Evolutionary conservation across 2,329 filamentous ascomycete species (phyloP).

Genomic region (Trichoderma sp.): DNA sequence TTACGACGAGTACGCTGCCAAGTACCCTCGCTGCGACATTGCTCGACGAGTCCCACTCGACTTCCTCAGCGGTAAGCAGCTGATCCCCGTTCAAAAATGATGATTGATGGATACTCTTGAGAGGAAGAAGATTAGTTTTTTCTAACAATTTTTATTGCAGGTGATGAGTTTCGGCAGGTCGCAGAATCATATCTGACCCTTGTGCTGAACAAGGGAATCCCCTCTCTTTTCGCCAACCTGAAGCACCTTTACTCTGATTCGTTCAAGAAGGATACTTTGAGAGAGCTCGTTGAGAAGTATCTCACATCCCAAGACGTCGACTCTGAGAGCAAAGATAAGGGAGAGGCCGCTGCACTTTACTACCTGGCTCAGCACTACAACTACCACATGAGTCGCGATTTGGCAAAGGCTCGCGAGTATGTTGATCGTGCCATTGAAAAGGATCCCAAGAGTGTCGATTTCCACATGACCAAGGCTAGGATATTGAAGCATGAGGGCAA

Average conservation of each 20-base stretch:
- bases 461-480: constrained; percentile 90
- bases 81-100: neutral
- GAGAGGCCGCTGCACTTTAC: constrained; percentile 79
- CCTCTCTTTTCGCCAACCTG: constrained; percentile 93
- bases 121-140: neutral
- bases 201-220: constrained; percentile 89
- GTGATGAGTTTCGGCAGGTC: constrained; percentile 74
- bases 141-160: constrained; percentile 37
- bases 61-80: constrained; percentile 67
- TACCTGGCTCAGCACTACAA: constrained; percentile 98
- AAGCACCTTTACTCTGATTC: constrained; percentile 84
- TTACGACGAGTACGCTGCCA: constrained; percentile 74
- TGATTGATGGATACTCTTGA: neutral
- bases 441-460: constrained; percentile 80
- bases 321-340: constrained; percentile 50
- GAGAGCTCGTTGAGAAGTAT: constrained; percentile 76
- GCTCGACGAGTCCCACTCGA: constrained; percentile 83
- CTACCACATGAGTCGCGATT: constrained; percentile 81
- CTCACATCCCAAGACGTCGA: constrained; percentile 57
- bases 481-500: constrained; percentile 91
- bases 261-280: constrained; percentile 74
- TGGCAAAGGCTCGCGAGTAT: constrained; percentile 76
- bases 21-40: constrained; percentile 80
- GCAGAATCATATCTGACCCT: constrained; percentile 76
- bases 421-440: constrained; percentile 81